A percentile compares a stretch with the other conserved stretches of the same genome.
These are phyloP conservation scores for Clausena lansium DNA, from an alignment of 345 rosid species.

Conservation along the genomic window DNA sequence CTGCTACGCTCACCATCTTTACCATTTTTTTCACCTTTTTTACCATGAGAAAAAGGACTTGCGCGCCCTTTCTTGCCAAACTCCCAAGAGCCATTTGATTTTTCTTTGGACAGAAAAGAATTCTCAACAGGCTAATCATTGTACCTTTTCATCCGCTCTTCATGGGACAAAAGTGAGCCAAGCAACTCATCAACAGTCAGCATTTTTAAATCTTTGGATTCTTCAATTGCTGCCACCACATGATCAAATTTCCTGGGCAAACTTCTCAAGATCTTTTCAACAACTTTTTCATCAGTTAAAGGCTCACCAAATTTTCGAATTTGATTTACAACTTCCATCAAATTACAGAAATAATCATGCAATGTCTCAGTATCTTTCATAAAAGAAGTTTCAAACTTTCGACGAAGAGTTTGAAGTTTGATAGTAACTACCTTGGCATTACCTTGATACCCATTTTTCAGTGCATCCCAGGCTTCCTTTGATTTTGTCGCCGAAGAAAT, in stretches of 20 bases:
- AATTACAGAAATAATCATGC: too few species aligned
- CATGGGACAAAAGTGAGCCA: background rate
- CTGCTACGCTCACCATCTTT: background rate
- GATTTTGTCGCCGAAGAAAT: background rate
- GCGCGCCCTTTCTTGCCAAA: background rate
- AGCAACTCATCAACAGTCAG: background rate
- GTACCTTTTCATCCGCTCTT: background rate
- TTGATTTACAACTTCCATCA: background rate
- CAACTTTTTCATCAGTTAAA: background rate
- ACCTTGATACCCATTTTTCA: background rate
- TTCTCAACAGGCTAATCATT: background rate
- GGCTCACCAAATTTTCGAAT: background rate
- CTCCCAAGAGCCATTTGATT: background rate
- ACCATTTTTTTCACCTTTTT: background rate
- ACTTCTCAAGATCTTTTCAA: background rate
- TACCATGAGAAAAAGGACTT: background rate
- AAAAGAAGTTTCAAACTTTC: too few species aligned
- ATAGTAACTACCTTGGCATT: too few species aligned
- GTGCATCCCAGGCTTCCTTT: background rate
- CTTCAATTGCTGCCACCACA: background rate
- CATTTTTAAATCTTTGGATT: background rate
- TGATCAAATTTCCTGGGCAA: background rate
- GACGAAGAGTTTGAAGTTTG: too few species aligned
- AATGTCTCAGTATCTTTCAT: too few species aligned
- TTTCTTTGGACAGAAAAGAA: background rate